Evolutionary conservation across 2,329 filamentous ascomycete genomes (phyloP), one percentile per base, ranked within the genome.

Genomic region (Lachnum nothofagi): DNA sequence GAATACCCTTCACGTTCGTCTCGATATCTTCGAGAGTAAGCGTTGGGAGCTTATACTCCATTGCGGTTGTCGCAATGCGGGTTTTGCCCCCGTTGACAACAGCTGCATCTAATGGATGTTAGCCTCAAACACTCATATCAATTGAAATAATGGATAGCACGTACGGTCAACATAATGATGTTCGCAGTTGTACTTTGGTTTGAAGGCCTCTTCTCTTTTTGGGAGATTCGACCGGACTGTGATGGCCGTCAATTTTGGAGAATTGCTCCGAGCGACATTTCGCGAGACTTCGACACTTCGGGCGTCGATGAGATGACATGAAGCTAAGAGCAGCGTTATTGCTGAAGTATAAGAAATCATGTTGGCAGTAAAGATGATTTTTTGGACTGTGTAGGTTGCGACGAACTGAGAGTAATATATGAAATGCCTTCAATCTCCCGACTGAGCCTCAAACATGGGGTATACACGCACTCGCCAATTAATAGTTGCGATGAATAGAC

Each of bases 11-110:
- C 3, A 54, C 29, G 23, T 33, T 24, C 3, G 31, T 29, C 29
- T 58, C 55, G 4, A 58, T 54, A 17, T 58, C 51, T 49, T 58
- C 51, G 5, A 58, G 23, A 23, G 31, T 39, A 10, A 58, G 44
- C 23, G 55, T 44, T 44, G 55, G 55, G 14, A 54, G 44, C 19
- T 45, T 56, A 20, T 58, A 58, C 22, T 29, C 49, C 45, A 55
- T 50, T n/a, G 42, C 44, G 2, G 53, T 58, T 3, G 48, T 54
- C 23, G 53, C 53, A 25, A 51, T 48, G 16, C 51, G 42, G 5
- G 48, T 46, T 19, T 42, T 31, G 24, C 35, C 16, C 23, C 53
- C 51, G 25, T 33, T 34, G 22, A 54, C 27, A 19, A 50, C 44
- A 2, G 53, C 44, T 9, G 40, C 22, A 29, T 54, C 41, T 37